phyloP scores from a whole-genome alignment of 352 stramenopile genomes.

The Pythium dissimile region DNA sequence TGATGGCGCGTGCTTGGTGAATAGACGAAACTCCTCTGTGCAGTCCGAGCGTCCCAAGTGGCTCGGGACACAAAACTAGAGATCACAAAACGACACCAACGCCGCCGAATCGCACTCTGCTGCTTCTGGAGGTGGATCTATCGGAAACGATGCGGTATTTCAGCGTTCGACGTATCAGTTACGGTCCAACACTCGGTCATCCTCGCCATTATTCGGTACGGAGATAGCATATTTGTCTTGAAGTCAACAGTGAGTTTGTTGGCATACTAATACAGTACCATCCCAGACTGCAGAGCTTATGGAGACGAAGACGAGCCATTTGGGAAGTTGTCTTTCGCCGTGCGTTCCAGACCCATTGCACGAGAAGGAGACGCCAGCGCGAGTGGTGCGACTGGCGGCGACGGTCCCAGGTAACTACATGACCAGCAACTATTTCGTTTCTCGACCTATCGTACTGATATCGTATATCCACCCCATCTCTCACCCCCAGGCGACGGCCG shows the following conservation, averaged over 20 bases:
- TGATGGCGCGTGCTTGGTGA: no score
- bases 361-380: neutral
- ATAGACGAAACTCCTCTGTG: conserved; percentile 11
- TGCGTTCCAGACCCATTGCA: conserved; percentile 2
- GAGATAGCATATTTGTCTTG: neutral
- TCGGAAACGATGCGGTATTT: conserved; percentile 24
- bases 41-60: neutral
- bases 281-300: conserved; percentile 25
- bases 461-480: neutral
- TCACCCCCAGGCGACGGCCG: neutral
- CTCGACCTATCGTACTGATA: no score
- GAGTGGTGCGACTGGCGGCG: conserved; percentile 16
- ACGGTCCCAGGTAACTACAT: conserved; percentile 1
- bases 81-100: conserved; percentile 24
- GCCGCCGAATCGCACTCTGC: conserved; percentile 20
- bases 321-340: neutral
- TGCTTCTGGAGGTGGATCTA: conserved; percentile 45
- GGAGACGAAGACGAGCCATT: conserved; percentile 8
- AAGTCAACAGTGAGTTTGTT: neutral
- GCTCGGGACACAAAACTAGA: neutral
- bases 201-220: neutral
- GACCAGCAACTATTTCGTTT: no score
- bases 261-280: neutral
- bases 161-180: conserved; percentile 12
- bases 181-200: neutral